Evolutionary conservation across 1,284 basidiomycete genomes (phyloP), one percentile per base, ranked within the genome.

Genomic region (Fistulina hepatica): DNA sequence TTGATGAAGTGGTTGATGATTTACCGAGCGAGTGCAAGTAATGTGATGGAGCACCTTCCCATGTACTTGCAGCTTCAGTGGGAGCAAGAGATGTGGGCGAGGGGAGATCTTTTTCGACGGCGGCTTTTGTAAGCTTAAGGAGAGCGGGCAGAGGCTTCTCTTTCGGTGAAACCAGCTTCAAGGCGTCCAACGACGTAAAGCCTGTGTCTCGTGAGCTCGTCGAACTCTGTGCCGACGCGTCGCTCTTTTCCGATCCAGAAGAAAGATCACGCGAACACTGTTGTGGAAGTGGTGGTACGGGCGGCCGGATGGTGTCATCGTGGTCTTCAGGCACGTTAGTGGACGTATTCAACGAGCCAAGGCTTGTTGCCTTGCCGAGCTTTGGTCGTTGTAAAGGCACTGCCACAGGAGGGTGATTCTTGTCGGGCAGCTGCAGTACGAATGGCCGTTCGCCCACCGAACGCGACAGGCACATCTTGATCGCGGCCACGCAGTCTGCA

Each of bases 401-500:
- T 16, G 15, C 10, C 15, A 9, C 8, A 9, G 28, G 13, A 8
- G 28, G 11, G n/a, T n/a, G n/a, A n/a, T n/a, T n/a, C n/a, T n/a
- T 56, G 33, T 54, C 59, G 4, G 80, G 79, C 22, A 81, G 56
- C 40, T 75, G 64, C 48, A 86, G 67, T 39, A 83, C 58, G 48
- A 83, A 77, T 12, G 75, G 69, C 22, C 67, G 63, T 45, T 78
- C 76, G 27, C 71, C 69, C 11, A 66, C 57, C 5, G 76, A 64
- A 30, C 79, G 67, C 48, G 67, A 76, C 39, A 89, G 57, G 54
- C 82, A 88, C 40, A 79, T 69, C 56, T 83, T 86, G 42, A 93
- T 81, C 7, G 86, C 74, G 6, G 78, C 71, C 21, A 89, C 81
- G 55, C 90, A 93, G 47, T 93, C 89, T n/a, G 82, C 79, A 20